Evolutionary conservation across 2,329 filamentous ascomycete genomes (phyloP), one percentile per base, ranked within the genome.

Genomic region (Calcarisporium arbuscula): DNA sequence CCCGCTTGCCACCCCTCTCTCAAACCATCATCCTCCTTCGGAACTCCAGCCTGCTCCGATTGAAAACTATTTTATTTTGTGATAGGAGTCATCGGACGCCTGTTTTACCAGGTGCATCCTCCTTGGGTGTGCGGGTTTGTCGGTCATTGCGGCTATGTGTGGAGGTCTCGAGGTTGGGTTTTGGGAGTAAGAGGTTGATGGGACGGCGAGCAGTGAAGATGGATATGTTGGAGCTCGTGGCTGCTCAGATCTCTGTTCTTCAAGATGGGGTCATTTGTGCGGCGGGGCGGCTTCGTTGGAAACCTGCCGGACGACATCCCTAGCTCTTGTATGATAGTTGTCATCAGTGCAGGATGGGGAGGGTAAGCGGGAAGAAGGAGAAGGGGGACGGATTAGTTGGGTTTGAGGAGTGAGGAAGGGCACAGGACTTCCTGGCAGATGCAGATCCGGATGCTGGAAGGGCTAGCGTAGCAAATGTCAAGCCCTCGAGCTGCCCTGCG

Each of bases 221-320:
- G 22, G 11, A 25, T 22, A 16, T n/a, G n/a, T n/a, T 44, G 39
- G 44, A 28, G 25, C 18, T 23, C 15, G 32, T 40, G 34, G 39
- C 48, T 60, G 64, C 65, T 70, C 67, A 60, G 67, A 70, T 70
- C 44, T 70, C 67, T 65, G 67, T 69, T 70, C 67, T 7, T 19
- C 28, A 30, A 18, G 31, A 16, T 20, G 30, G 19, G 48, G 27
- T 49, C 51, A 50, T 38, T 23, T 41, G 44, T 40, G 30, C 26
- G 32, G 18, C 23, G 27, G 29, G n/a, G 28, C 30, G 30, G 47
- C 34, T 42, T 38, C 39, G n/a, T 29, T 23, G 36, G 40, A 43
- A 37, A 35, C 43, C 37, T 27, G 28, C 28, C 26, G 40, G 10
- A 31, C 28, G 8, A 2, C 10, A 17, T 21, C 16, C n/a, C 30